Base-by-base conservation (phyloP, 2,329 filamentous ascomycete species). In the Sporothrix pseudoabietina region DNA sequence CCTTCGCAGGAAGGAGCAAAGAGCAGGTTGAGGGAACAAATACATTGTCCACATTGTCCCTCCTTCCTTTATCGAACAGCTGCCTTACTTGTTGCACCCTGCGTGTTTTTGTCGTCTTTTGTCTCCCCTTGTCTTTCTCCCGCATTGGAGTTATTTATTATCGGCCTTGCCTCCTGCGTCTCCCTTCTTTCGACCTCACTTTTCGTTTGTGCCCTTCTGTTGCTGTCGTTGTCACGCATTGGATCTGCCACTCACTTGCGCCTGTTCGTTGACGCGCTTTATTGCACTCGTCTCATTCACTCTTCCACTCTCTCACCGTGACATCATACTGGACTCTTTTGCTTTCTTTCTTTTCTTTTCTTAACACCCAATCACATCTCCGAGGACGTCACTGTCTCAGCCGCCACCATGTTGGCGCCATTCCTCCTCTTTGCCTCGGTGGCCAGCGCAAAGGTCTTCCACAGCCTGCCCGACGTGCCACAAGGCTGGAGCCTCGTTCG, bases 401-500 rank as follows among this genome's bases (percentile, higher is more conserved):
- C 7, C 47, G 14, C 12, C 55, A 71, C 12, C 9, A 78, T 78
- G 77, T 72, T 78, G 16, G 74, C 41, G 32, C 71, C 73, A n/a
- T 59, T 80, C 7, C 71, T 79, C n/a, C 66, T 80, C 16, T 74
- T 80, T 22, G 77, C 77, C 26, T 75, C 77, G 6, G 77, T 75
- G 73, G 79, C 75, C 22, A 77, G 79, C 70, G 80, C 79, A 44
- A 79, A 79, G 54, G 77, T 83, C 47, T 79, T 84, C 74, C 80
- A 83, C 76, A 80, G 78, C 32, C 74, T 84, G 32, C 77, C 78
- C 5, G 73, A 74, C 5, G 78, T 82, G 5, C 83, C 84, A 0
- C 74, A 74, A 52, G 83, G 82, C 39, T 85, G 83, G 84, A 77
- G 74, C 54, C 77, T 80, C 59, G 73, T 81, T 19, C 78, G 80